Conservation (phyloP, 352 stramenopile species). For the Phytophthora lateralis region DNA sequence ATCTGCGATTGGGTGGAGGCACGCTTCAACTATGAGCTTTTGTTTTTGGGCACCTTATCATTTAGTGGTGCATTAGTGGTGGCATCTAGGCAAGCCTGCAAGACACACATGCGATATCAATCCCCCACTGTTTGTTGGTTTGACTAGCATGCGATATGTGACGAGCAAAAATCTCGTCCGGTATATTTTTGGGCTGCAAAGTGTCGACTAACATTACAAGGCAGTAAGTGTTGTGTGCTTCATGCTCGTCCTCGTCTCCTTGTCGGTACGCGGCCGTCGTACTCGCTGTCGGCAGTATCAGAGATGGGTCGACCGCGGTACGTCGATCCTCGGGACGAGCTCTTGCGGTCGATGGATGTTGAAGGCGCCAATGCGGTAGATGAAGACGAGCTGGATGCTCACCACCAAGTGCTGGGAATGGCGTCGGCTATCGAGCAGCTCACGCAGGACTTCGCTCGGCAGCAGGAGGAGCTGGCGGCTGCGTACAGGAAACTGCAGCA, state of each 20-base stretch:
- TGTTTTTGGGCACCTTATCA: too few relatives aligned
- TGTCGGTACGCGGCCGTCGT: not conserved
- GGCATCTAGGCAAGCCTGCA: too few relatives aligned
- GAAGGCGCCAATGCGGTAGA: conserved; percentile 8
- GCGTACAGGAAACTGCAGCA: conserved; percentile 66
- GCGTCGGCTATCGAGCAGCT: conserved; percentile 65
- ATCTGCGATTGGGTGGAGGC: conserved; percentile 14
- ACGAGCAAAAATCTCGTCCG: too few relatives aligned
- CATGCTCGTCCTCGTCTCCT: conserved; percentile 22
- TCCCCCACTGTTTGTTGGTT: not conserved
- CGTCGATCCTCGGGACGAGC: conserved; percentile 7
- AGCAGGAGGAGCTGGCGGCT: conserved; percentile 55
- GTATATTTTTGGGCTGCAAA: conserved; percentile 20
- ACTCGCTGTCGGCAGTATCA: conserved; percentile 2
- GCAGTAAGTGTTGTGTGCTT: too few relatives aligned
- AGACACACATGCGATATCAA: too few relatives aligned
- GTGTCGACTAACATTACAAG: not conserved
- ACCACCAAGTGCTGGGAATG: conserved; percentile 72
- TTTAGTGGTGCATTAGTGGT: too few relatives aligned
- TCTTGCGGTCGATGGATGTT: not conserved
- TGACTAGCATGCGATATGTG: conserved; percentile 18
- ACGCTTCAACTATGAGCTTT: conserved; percentile 17
- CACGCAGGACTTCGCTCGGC: conserved; percentile 58
- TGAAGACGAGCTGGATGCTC: conserved; percentile 46
- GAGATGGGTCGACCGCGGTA: conserved; percentile 23